Conservation (phyloP, 495 filamentous ascomycete genomes). For the Lepidopterella palustris region DNA sequence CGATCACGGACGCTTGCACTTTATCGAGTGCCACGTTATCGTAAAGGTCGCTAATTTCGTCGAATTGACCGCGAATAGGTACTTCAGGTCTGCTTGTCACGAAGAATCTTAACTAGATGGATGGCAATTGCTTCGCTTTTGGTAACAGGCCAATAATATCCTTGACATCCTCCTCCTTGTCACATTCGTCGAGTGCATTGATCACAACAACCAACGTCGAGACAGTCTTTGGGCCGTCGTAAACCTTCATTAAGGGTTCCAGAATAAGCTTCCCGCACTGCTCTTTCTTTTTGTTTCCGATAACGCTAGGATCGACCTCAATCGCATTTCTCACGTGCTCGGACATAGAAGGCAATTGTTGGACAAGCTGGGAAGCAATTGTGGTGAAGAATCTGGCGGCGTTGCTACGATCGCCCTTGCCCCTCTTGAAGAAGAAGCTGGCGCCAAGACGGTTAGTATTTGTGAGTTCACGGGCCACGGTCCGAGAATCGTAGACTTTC, state of each 20-base stretch:
- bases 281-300: not conserved
- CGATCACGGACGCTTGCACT: constrained; percentile 28
- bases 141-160: constrained; percentile 29
- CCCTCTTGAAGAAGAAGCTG: constrained; percentile 27
- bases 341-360: not conserved
- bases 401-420: constrained; percentile 7
- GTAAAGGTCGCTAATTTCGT: constrained; percentile 1
- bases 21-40: constrained; percentile 31
- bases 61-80: constrained; percentile 23
- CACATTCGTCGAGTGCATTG: constrained; percentile 36
- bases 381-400: constrained; percentile 24
- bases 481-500: constrained; percentile 1
- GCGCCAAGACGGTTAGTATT: constrained; percentile 5
- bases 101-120: constrained; percentile 26
- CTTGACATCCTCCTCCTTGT: constrained; percentile 17
- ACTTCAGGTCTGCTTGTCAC: constrained; percentile 36
- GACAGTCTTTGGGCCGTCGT: not conserved
- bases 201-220: constrained; percentile 26
- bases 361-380: constrained; percentile 11
- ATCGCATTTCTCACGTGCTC: not conserved
- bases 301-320: constrained; percentile 4
- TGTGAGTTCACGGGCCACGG: not conserved
- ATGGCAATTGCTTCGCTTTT: constrained; percentile 13
- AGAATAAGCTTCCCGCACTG: constrained; percentile 4
- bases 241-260: not conserved